phyloP scores from a whole-genome alignment of 768 basidiomycete genomes.

The Lentinula sp. region DNA sequence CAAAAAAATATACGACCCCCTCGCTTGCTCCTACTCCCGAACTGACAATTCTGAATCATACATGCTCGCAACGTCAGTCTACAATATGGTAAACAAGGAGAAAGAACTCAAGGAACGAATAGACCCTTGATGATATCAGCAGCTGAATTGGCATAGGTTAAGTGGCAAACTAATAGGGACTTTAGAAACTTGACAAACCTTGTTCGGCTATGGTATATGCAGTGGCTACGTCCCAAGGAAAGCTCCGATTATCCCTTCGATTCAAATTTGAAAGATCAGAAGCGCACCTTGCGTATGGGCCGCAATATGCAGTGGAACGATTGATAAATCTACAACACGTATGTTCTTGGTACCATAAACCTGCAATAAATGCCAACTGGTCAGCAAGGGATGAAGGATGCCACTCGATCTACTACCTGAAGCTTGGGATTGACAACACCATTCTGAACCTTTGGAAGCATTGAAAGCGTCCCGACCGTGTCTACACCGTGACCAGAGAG shows the following conservation, averaged over 20 bases:
- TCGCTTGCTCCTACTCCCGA: too few relatives aligned
- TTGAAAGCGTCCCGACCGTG: conserved; percentile 41
- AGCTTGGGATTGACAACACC: conserved; percentile 47
- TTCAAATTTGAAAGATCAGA: background rate
- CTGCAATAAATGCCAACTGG: background rate
- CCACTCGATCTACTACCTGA: conserved; percentile 23
- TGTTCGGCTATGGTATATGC: conserved; percentile 44
- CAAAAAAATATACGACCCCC: too few relatives aligned
- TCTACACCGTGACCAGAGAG: conserved; percentile 21
- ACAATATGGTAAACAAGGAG: too few relatives aligned
- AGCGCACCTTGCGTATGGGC: conserved; percentile 38
- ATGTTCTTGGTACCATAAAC: conserved; percentile 55
- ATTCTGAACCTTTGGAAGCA: conserved; percentile 43
- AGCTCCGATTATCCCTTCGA: too few relatives aligned
- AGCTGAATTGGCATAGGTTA: background rate
- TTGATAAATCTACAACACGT: conserved; percentile 49
- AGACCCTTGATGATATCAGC: background rate
- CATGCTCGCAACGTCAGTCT: too few relatives aligned
- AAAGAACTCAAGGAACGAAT: background rate
- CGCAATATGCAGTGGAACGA: conserved; percentile 45
- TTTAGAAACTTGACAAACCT: conserved; percentile 20
- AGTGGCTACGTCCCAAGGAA: conserved; percentile 19
- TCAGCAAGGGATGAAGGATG: background rate
- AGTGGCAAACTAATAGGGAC: background rate
- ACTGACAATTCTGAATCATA: too few relatives aligned